Evolutionary conservation across 768 basidiomycete species (phyloP).

Genomic region (Suillus luteus): DNA sequence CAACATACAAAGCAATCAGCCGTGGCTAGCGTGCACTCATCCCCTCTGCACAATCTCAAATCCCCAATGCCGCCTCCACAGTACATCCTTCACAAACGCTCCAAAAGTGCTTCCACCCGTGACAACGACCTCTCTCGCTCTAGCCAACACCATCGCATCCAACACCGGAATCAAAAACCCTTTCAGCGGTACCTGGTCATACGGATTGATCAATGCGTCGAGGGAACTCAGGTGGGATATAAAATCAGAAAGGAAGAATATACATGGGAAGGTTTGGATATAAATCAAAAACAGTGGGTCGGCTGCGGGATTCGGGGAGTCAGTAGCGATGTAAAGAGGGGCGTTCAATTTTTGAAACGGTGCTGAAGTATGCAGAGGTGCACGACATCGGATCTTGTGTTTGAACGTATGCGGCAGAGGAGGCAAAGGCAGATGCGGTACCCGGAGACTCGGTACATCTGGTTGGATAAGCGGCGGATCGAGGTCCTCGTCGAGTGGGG

Average conservation of each 20-base stretch:
- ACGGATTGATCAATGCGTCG: constrained; percentile 40
- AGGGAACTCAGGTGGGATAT: constrained; percentile 30
- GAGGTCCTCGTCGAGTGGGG: constrained; percentile 6
- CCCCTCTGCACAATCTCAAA: constrained; percentile 53
- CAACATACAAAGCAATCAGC: background rate
- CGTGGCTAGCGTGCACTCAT: constrained; percentile 16
- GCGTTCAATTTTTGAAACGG: constrained; percentile 47
- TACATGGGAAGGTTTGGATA: constrained; percentile 61
- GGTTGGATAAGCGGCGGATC: constrained; percentile 24
- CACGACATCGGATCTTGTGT: constrained; percentile 38
- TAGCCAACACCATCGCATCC: constrained; percentile 69
- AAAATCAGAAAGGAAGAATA: constrained; percentile 60
- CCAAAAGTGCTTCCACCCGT: constrained; percentile 74
- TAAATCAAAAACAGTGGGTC: constrained; percentile 50
- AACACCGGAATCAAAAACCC: constrained; percentile 60
- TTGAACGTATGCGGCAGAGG: constrained; percentile 22
- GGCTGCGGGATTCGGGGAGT: constrained; percentile 41
- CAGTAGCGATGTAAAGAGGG: constrained; percentile 70
- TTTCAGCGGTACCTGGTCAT: constrained; percentile 51
- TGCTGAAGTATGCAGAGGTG: constrained; percentile 36
- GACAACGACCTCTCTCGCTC: constrained; percentile 59
- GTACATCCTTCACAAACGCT: constrained; percentile 51
- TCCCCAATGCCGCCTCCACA: constrained; percentile 64
- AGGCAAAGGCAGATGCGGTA: constrained; percentile 31
- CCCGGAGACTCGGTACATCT: constrained; percentile 23